Evolutionary conservation across 768 basidiomycete species (phyloP).

Genomic region (Lactifluus rugatus): DNA sequence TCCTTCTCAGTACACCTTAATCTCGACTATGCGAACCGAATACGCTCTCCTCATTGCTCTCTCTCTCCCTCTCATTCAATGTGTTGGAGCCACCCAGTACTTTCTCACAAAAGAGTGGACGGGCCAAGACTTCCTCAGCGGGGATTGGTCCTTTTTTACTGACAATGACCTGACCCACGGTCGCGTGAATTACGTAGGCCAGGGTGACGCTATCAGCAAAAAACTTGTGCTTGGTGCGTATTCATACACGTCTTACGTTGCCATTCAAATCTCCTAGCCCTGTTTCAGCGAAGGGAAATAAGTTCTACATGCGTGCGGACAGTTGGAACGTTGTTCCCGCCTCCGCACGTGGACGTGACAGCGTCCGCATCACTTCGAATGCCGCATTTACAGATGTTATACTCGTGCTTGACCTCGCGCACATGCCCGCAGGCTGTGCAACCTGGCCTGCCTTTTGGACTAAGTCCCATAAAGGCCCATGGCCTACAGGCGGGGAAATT

Average conservation of each 20-base stretch:
- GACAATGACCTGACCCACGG: constrained; percentile 52
- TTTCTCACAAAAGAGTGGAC: constrained; percentile 18
- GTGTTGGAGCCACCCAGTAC: not conserved
- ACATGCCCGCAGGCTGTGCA: constrained; percentile 51
- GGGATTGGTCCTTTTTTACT: constrained; percentile 39
- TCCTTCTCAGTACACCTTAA: constrained; percentile 10
- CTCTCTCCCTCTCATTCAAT: not conserved
- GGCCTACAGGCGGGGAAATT: constrained; percentile 52
- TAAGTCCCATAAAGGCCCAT: constrained; percentile 37
- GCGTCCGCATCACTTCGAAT: constrained; percentile 43
- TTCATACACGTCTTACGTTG: not conserved
- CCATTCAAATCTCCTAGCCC: not conserved
- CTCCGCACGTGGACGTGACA: constrained; percentile 41
- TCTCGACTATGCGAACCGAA: constrained; percentile 28
- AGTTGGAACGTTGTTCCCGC: constrained; percentile 29
- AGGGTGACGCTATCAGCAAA: constrained; percentile 30
- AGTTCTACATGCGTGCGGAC: constrained; percentile 54
- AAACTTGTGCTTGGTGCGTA: constrained; percentile 40
- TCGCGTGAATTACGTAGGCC: constrained; percentile 47
- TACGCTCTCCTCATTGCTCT: constrained; percentile 18
- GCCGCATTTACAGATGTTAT: constrained; percentile 37
- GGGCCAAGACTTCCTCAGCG: constrained; percentile 36
- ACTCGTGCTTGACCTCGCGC: constrained; percentile 41
- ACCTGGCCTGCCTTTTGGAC: constrained; percentile 65
- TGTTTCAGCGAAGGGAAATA: constrained; percentile 27